Evolutionary conservation across 805 yeast species (phyloP), one percentile per base, ranked within the genome.

Genomic region (Peterozyma toletana): DNA sequence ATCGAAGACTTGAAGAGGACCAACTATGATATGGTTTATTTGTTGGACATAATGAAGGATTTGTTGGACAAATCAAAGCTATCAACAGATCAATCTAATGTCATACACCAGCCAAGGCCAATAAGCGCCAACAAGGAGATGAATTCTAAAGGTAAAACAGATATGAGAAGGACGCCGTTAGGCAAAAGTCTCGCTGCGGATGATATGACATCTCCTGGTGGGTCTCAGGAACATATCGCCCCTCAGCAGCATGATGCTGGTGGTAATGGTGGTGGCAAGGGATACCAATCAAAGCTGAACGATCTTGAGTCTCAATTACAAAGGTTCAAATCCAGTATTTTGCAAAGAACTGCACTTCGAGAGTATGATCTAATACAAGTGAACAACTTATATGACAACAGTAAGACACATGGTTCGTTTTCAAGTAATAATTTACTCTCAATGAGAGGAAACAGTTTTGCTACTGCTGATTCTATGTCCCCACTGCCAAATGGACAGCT

Each of bases 11-110:
- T 76, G 45, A 68, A 71, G 33, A 65, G 67, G 43, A 67, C 74
- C 14, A 78, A 77, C 51, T 53, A 67, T 43, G 87, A 80, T 50
- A 64, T 77, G 59, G 71, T 78, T 2, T 68, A 68, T 34, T 46
- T 80, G 9, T 51, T 80, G 10, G 85, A 78, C 44, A 48, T 60
- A 13, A 33, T 62, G 16, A 61, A 56, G 38, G 65, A 60, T 17
- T 42, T 48, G 2, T 42, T 53, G 2, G 30, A 29, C n/a, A 30
- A 34, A 7, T 27, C 30, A 17, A 53, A 72, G 39, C 55, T 71
- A 35, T 73, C 70, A 41, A 58, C 50, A 29, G 33, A 27, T 13
- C 18, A 27, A 30, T n/a, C 27, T 3, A 41, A 46, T 11, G 21
- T 30, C 5, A 37, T 30, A 33, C 35, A 34, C 14, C 38, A 40